Conservation (phyloP, 2,329 filamentous ascomycete genomes). For the Zasmidium cellare region DNA sequence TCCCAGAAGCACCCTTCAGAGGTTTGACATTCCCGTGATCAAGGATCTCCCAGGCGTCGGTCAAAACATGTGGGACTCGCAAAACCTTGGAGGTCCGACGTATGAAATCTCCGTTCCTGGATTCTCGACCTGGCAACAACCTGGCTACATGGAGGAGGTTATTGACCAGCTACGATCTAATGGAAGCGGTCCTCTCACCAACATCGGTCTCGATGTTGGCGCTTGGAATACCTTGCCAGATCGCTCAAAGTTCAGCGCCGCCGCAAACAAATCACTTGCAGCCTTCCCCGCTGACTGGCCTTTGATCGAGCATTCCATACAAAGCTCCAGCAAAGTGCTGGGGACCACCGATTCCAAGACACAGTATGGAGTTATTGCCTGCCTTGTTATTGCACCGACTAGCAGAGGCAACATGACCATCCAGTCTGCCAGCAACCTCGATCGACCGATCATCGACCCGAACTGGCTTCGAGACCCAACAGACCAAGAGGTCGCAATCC, state of each 20-base stretch:
- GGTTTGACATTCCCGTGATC: conserved; percentile 46
- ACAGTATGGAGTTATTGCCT: conserved; percentile 36
- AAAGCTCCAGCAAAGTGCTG: conserved; percentile 11
- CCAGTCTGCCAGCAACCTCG: conserved; percentile 26
- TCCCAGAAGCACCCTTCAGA: conserved; percentile 40
- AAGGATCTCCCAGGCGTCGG: conserved; percentile 53
- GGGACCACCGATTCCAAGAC: conserved; percentile 27
- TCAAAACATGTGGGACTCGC: conserved; percentile 50
- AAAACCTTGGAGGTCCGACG: conserved; percentile 12
- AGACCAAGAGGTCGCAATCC: conserved; percentile 37
- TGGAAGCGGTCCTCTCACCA: conserved; percentile 25
- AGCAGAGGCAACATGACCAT: conserved; percentile 40
- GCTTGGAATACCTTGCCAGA: conserved; percentile 20
- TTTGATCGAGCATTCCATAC: conserved; percentile 30
- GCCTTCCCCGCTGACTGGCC: conserved; percentile 38
- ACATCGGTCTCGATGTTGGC: conserved; percentile 18
- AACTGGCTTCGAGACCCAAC: conserved; percentile 37
- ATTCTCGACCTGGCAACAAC: conserved; percentile 13
- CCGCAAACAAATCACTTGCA: conserved; percentile 6
- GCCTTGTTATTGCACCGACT: conserved; percentile 33
- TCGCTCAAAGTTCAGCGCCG: conserved; percentile 16
- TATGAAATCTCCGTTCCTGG: conserved; percentile 15
- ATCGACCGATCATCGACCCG: conserved; percentile 37
- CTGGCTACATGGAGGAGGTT: conserved; percentile 8
- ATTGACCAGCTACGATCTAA: conserved; percentile 17